phyloP scores from a whole-genome alignment of 176 grass and related monocot genomes.

The Urochloa ruziziensis region DNA sequence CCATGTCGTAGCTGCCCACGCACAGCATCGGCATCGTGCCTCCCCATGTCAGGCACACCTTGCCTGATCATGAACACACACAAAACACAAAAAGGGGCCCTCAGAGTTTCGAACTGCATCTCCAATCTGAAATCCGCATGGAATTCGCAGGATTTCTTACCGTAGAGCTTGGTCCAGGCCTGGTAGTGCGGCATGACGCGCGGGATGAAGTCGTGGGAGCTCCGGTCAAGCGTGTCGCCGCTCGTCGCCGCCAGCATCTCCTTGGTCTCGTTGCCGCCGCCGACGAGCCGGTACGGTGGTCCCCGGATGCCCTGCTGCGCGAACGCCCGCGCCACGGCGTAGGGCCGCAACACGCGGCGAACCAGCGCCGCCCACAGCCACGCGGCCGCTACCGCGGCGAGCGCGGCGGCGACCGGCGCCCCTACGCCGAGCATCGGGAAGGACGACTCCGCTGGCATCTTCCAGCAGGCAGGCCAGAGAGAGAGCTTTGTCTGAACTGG shows the following conservation, averaged over 20 bases:
- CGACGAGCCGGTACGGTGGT: constrained; percentile 44
- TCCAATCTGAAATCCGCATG: too few relatives aligned
- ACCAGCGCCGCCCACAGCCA: constrained; percentile 32
- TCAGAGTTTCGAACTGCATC: too few relatives aligned
- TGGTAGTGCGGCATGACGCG: constrained; percentile 37
- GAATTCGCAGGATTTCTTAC: background rate
- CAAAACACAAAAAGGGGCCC: too few relatives aligned
- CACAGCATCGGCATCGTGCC: constrained; percentile 42
- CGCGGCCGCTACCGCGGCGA: background rate
- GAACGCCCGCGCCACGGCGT: constrained; percentile 29
- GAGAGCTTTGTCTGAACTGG: too few relatives aligned
- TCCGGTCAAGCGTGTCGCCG: constrained; percentile 25
- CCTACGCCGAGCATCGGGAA: too few relatives aligned
- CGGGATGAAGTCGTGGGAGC: constrained; percentile 50
- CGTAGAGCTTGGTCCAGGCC: constrained; percentile 34
- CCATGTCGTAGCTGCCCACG: constrained; percentile 43
- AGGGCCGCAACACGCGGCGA: constrained; percentile 52
- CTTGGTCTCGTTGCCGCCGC: constrained; percentile 35
- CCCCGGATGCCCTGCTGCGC: constrained; percentile 42
- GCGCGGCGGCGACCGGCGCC: background rate
- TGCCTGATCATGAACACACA: background rate
- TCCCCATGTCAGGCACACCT: constrained; percentile 48
- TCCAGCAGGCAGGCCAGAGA: too few relatives aligned
- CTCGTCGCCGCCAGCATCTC: constrained; percentile 35
- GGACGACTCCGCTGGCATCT: too few relatives aligned